Base-by-base conservation (phyloP, 2,329 filamentous ascomycete genomes). In the Aureobasidium pullulans region DNA sequence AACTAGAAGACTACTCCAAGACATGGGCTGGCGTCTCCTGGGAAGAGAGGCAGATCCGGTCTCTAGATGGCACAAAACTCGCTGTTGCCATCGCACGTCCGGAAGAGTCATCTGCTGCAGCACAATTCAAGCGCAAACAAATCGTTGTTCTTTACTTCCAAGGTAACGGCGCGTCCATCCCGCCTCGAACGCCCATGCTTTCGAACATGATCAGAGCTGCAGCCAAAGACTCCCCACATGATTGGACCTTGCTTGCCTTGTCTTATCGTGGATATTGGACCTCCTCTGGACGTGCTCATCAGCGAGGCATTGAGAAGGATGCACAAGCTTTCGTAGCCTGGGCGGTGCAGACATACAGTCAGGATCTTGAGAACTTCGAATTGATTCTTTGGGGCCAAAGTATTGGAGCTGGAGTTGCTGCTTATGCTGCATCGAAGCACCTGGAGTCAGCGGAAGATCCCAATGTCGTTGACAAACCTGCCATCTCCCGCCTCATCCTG, bases 241-340 rank as follows among this genome's bases (percentile, higher is more conserved):
- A 64, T 2, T 73, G 71, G 69, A 73, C 72, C 1, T 62, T 82
- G 3, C 71, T 78, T 1, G 78, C 77, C 4, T 65, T 82, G 6
- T 82, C 80, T 6, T 83, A 90, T 68, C 83, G 88, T 44, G 87
- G 88, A 10, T 93, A 87, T 69, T 93, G 89, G 89, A 90, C 79
- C 10, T 92, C 88, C 1, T 79, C 82, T 34, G 89, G 90, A 16
- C 79, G 84, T 4, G 83, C 88, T 7, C 86, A 84, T 2, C 87
- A 92, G 68, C 74, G 72, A 39, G 89, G 88, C 1, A 87, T 93
- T 63, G 81, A 87, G 65, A 72, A 79, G 16, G 89, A 93, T 69
- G 81, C 86, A 1, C 76, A 81, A 60, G 86, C 88, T 1, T 81
- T 85, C 7, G 68, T 89, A 23, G 65, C 75, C 9, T 90, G 86